A percentile compares a stretch with the other conserved stretches of the same genome.
Evolutionary conservation across 805 yeast genomes (phyloP).

Genomic region (Cyberlindnera meyerae): DNA sequence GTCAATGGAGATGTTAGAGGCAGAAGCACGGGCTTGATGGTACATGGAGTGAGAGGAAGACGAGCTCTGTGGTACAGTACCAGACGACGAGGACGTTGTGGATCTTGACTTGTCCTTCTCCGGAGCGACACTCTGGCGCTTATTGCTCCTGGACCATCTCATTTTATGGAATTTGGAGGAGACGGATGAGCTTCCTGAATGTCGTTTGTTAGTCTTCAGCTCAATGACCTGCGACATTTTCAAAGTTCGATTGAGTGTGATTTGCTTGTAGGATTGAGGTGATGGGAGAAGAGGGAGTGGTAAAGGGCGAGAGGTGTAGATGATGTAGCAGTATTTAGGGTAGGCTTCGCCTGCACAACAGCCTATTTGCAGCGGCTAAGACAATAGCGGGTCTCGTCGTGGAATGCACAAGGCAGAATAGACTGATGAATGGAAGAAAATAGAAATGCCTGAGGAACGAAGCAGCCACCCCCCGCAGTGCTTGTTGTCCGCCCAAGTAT

Average conservation of each 20-base stretch:
- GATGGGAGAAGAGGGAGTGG: not conserved
- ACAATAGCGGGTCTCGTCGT: not conserved
- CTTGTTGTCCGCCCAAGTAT: too few species aligned
- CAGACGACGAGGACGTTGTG: not conserved
- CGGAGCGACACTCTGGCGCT: conserved; percentile 22
- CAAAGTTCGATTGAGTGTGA: too few species aligned
- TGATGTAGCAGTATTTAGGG: too few species aligned
- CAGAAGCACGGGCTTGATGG: conserved; percentile 5
- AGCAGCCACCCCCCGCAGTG: too few species aligned
- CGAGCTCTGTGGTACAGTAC: not conserved
- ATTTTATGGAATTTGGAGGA: conserved; percentile 18
- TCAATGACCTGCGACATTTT: not conserved
- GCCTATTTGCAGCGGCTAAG: too few species aligned
- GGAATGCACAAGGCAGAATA: not conserved
- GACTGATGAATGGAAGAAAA: too few species aligned
- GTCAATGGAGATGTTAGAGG: conserved; percentile 9
- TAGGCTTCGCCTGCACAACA: too few species aligned
- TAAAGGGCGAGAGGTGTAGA: too few species aligned
- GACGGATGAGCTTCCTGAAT: conserved; percentile 2
- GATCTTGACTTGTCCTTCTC: conserved; percentile 13
- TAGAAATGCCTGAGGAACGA: too few species aligned
- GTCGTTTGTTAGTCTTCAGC: conserved; percentile 5
- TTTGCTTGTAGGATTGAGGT: too few species aligned
- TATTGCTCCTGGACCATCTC: conserved; percentile 28
- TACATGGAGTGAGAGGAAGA: conserved; percentile 5